Conservation (phyloP, 495 filamentous ascomycete genomes). For the Penicillium waksmanii region DNA sequence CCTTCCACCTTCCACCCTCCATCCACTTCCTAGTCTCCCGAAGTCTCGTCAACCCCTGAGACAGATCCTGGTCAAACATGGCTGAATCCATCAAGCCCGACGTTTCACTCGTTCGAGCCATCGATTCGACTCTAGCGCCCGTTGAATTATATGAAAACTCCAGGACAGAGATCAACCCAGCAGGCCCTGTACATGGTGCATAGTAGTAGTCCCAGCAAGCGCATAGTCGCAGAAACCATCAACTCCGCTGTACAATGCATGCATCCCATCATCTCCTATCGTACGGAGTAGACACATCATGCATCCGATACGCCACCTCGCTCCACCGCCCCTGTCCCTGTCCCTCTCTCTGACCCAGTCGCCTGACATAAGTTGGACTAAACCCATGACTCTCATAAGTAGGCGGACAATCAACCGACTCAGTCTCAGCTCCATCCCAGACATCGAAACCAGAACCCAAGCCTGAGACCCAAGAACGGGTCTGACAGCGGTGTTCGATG, state of each 20-base stretch:
- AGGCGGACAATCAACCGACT: slow-evolving; percentile 10
- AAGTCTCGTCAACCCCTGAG: neutral
- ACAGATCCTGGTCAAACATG: neutral
- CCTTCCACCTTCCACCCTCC: too few relatives aligned
- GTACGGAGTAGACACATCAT: slow-evolving; percentile 9
- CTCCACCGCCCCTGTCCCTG: slow-evolving; percentile 10
- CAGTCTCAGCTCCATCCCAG: neutral
- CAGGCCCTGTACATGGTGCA: too few relatives aligned
- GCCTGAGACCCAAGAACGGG: neutral
- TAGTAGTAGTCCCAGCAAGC: too few relatives aligned
- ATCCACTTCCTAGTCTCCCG: neutral
- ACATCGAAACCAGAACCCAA: too few relatives aligned
- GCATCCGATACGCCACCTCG: slow-evolving; percentile 13
- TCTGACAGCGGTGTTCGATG: neutral
- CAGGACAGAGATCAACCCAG: too few relatives aligned
- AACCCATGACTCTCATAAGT: slow-evolving; percentile 26
- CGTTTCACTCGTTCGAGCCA: neutral
- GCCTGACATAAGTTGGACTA: slow-evolving; percentile 13
- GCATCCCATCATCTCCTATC: too few relatives aligned
- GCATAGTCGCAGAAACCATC: too few relatives aligned
- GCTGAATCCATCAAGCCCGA: neutral
- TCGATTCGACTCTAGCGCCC: neutral
- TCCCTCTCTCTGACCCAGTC: slow-evolving; percentile 7
- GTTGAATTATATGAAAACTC: neutral
- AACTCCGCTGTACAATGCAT: too few relatives aligned